Conservation (phyloP, 768 basidiomycete genomes). For the Rubroboletus pulcherrimus region DNA sequence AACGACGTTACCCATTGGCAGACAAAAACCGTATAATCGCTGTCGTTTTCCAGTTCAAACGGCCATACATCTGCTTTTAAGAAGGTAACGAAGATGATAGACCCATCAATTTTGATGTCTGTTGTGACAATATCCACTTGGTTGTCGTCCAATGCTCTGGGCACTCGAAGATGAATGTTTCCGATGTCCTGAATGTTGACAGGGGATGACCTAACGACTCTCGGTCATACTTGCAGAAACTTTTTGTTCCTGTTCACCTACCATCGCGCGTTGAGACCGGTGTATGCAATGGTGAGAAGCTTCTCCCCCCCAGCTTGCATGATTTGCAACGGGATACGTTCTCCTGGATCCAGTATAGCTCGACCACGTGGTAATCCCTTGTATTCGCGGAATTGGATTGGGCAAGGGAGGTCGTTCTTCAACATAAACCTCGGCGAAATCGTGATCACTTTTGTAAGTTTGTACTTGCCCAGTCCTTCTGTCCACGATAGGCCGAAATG, state of each 20-base stretch:
- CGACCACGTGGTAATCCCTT: conserved; percentile 63
- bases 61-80: conserved; percentile 73
- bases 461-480: conserved; percentile 96
- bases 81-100: conserved; percentile 86
- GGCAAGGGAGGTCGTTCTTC: conserved; percentile 68
- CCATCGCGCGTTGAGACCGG: conserved; percentile 85
- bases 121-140: conserved; percentile 59
- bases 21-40: conserved; percentile 63
- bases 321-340: conserved; percentile 63
- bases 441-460: conserved; percentile 90
- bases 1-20: conserved; percentile 62
- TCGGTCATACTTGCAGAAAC: not conserved
- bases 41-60: conserved; percentile 86
- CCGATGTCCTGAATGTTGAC: conserved; percentile 93
- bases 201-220: conserved; percentile 72
- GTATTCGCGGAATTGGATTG: conserved; percentile 83
- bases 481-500: conserved; percentile 89
- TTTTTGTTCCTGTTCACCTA: conserved; percentile 32
- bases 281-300: conserved; percentile 78
- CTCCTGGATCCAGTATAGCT: conserved; percentile 60
- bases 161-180: conserved; percentile 67
- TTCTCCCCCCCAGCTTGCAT: conserved; percentile 66
- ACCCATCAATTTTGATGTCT: conserved; percentile 78
- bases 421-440: conserved; percentile 88
- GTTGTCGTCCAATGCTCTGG: conserved; percentile 35